These are phyloP conservation scores for Zasmidium angulare DNA, from an alignment of 2,329 filamentous ascomycete genomes.

Conservation along the genomic window DNA sequence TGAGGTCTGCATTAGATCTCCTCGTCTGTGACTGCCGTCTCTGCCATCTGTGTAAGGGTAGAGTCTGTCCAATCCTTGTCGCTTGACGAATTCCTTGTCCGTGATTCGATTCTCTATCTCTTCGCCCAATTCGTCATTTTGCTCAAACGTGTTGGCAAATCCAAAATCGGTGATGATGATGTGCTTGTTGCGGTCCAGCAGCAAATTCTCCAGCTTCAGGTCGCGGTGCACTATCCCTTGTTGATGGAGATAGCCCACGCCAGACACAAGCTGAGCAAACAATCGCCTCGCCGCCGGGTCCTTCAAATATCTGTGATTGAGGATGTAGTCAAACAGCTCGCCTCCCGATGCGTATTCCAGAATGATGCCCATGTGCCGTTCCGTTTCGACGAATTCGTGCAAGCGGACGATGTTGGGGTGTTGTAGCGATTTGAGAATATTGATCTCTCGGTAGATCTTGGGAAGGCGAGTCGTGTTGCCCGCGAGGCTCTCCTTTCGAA, in stretches of 20 bases:
- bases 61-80: constrained; percentile 77
- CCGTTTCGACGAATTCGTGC: constrained; percentile 98
- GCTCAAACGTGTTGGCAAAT: constrained; percentile 96
- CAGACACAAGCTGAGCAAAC: constrained; percentile 93
- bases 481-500: constrained; percentile 86
- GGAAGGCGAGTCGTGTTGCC: constrained; percentile 84
- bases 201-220: constrained; percentile 90
- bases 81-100: constrained; percentile 85
- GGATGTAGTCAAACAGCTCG: constrained; percentile 96
- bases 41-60: constrained; percentile 62
- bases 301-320: constrained; percentile 95
- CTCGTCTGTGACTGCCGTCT: constrained; percentile 60
- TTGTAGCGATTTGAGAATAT: constrained; percentile 80
- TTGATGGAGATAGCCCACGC: constrained; percentile 95
- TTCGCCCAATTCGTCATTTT: constrained; percentile 80
- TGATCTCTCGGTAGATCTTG: constrained; percentile 97
- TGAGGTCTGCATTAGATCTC: constrained; percentile 98
- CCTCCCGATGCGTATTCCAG: constrained; percentile 97
- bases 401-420: constrained; percentile 96
- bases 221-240: constrained; percentile 98
- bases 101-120: constrained; percentile 85
- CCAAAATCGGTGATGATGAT: constrained; percentile 99
- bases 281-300: constrained; percentile 85
- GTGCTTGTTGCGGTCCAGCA: constrained; percentile 94
- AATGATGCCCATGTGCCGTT: constrained; percentile 95